A percentile compares a stretch with the other conserved stretches of the same genome.
phyloP scores from a whole-genome alignment of 2,329 filamentous ascomycete genomes.

The Furcasterigmium sp. region DNA sequence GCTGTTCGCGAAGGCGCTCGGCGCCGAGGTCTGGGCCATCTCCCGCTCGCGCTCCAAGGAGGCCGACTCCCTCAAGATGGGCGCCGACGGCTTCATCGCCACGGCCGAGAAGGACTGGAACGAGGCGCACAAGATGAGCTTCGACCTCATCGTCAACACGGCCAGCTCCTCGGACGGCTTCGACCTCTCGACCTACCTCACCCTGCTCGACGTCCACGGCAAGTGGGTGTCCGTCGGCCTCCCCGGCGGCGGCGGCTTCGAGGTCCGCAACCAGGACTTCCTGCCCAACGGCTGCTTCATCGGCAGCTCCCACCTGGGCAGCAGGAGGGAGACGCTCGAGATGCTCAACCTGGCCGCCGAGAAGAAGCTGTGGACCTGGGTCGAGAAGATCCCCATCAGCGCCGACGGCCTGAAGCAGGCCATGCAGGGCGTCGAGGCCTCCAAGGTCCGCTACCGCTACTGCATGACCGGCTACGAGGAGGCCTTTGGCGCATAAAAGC shows the following conservation, averaged over 20 bases:
- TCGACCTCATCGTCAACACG: conserved; percentile 74
- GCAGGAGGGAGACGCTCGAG: conserved; percentile 61
- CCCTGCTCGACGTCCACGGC: conserved; percentile 75
- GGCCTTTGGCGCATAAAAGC: conserved; percentile 49
- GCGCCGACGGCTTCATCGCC: conserved; percentile 55
- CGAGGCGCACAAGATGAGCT: conserved; percentile 52
- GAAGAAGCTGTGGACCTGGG: conserved; percentile 64
- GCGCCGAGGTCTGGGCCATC: conserved; percentile 58
- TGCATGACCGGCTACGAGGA: conserved; percentile 68
- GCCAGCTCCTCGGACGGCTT: conserved; percentile 65
- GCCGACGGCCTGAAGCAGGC: conserved; percentile 66
- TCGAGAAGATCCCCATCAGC: conserved; percentile 69
- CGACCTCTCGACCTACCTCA: conserved; percentile 67
- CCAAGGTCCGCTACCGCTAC: conserved; percentile 70
- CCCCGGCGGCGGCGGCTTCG: conserved; percentile 69
- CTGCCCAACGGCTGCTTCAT: conserved; percentile 70
- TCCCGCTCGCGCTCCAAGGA: conserved; percentile 56
- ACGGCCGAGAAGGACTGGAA: conserved; percentile 54
- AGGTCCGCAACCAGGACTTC: conserved; percentile 69
- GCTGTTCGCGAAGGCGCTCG: conserved; percentile 63
- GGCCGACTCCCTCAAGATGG: conserved; percentile 52
- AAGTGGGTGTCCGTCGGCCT: conserved; percentile 76
- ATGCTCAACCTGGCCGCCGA: conserved; percentile 70
- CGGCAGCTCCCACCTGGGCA: conserved; percentile 66
- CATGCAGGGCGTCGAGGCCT: conserved; percentile 63